phyloP scores from a whole-genome alignment of 345 rosid species.

The Populus pruinosa region DNA sequence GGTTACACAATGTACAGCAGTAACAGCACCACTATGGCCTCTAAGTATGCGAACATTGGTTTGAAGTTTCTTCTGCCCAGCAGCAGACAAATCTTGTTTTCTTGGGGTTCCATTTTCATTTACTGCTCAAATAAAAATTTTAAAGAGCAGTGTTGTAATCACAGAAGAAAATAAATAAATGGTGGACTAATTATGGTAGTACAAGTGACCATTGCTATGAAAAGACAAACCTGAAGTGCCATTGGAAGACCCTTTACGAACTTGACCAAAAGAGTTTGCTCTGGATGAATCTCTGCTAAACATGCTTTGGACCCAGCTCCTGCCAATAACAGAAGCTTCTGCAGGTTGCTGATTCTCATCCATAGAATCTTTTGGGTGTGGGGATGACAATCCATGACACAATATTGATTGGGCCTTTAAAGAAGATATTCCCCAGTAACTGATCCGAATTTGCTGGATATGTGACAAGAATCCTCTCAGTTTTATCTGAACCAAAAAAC shows the following conservation, averaged over 20 bases:
- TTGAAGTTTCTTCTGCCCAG: constrained; percentile 86
- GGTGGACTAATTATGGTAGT: not conserved
- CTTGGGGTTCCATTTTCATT: constrained; percentile 44
- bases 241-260: constrained; percentile 81
- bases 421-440: constrained; percentile 91
- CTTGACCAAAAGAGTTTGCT: constrained; percentile 67
- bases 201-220: not conserved
- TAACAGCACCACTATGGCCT: constrained; percentile 87
- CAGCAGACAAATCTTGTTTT: constrained; percentile 63
- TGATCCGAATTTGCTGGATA: constrained; percentile 82
- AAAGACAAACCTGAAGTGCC: constrained; percentile 53
- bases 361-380: constrained; percentile 67
- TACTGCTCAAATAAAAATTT: constrained; percentile 19
- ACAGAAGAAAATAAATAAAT: constrained; percentile 4
- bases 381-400: constrained; percentile 76
- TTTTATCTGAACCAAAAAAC: constrained; percentile 56
- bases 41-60: constrained; percentile 87
- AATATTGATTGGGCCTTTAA: constrained; percentile 53
- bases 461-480: constrained; percentile 95
- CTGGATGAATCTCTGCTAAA: constrained; percentile 90
- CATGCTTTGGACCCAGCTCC: constrained; percentile 99
- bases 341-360: constrained; percentile 82
- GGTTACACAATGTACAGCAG: constrained; percentile 96
- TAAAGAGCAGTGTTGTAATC: not conserved
- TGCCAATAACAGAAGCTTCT: constrained; percentile 87